These are phyloP conservation scores for Penicillium occitanis DNA, from an alignment of 2,329 filamentous ascomycete species.

Conservation along the genomic window DNA sequence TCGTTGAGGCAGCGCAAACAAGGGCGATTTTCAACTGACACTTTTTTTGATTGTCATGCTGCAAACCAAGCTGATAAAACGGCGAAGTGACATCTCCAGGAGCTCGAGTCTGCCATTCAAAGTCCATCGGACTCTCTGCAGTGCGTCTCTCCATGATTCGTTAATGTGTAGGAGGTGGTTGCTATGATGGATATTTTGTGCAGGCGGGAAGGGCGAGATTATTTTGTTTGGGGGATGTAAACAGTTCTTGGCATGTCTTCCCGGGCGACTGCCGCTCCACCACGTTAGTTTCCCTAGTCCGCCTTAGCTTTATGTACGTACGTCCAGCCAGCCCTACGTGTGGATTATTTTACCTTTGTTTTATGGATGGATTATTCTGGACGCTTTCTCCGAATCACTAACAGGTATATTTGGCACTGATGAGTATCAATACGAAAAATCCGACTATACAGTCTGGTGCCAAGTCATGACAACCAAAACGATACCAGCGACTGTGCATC, in stretches of 20 bases:
- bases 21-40: constrained; percentile 34
- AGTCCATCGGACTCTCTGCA: constrained; percentile 53
- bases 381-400: not conserved
- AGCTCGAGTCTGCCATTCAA: constrained; percentile 49
- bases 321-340: not conserved
- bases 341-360: not conserved
- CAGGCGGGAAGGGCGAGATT: constrained; percentile 13
- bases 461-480: not conserved
- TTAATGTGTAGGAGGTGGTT: constrained; percentile 21
- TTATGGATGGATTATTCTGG: not conserved
- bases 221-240: constrained; percentile 20
- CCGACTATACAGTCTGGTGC: constrained; percentile 6
- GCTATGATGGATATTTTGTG: constrained; percentile 19
- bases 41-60: constrained; percentile 45
- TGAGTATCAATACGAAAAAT: not conserved
- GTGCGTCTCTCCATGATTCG: constrained; percentile 41
- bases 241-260: constrained; percentile 18
- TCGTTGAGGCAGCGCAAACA: not conserved
- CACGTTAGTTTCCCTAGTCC: not conserved
- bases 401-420: constrained; percentile 5
- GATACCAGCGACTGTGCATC: not conserved
- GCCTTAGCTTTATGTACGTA: not conserved
- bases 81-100: constrained; percentile 49
- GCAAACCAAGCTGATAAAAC: constrained; percentile 49
- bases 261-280: constrained; percentile 9